Evolutionary conservation across 176 grass and related monocot genomes (phyloP), one percentile per base, ranked within the genome.

Genomic region (Pharus latifolius): DNA sequence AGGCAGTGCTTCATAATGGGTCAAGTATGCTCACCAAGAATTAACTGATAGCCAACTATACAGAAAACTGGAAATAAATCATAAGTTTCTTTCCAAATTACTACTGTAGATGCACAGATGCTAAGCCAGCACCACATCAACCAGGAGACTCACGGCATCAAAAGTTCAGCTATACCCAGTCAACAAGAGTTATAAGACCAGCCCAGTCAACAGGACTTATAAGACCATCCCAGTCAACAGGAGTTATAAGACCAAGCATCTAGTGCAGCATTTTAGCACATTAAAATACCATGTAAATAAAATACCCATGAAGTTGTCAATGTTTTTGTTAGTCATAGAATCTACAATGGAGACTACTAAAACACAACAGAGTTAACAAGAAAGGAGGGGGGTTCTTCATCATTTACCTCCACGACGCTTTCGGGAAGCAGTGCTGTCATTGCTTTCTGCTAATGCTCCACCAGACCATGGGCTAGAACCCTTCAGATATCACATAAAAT

Each of bases 391-490:
- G n/a, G n/a, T n/a, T n/a, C n/a, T n/a, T 10, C 33, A 30, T 37
- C 54, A 48, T 4, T 81, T 80, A 97, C 94, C 94, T 85, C 94
- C 94, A 53, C 94, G 81, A 2, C 89, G 89, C 75, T 97, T 97
- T 40, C 89, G 78, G 74, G 81, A 97, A 82, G 89, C 78, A 83
- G 65, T 92, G 71, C 46, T 93, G 49, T 92, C 87, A 65, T 82
- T 90, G 75, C 83, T 93, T 47, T 90, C 89, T 64, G 63, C 64
- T 60, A 89, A 48, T 54, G 81, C 77, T 69, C 87, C 91, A 40
- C 64, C 72, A 67, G 89, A 79, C 81, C 89, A 84, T 67, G 83
- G 86, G 67, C 83, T 87, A 50, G 89, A 76, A 84, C 86, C 83
- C 94, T 97, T 60, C 20, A 56, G 18, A 70, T 44, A 27, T 3